These are phyloP conservation scores for Colletotrichum chrysophilum DNA, from an alignment of 2,329 filamentous ascomycete genomes.

Conservation along the genomic window DNA sequence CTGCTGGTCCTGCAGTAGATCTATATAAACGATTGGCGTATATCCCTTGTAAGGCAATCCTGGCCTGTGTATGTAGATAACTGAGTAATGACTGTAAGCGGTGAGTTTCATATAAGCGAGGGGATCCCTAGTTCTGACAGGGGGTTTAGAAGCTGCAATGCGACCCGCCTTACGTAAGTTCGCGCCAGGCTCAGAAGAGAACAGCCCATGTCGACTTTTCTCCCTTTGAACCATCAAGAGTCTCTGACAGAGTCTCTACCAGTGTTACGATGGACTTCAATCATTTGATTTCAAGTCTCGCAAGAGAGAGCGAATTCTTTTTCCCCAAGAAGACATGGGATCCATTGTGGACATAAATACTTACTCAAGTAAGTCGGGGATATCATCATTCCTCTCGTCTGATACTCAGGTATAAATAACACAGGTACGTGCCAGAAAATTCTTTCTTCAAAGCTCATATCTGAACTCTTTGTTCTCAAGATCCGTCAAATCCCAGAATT, in stretches of 20 bases:
- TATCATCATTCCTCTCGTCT: neutral
- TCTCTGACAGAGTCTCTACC: neutral
- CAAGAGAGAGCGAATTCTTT: neutral
- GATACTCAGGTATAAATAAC: neutral
- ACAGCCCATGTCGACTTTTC: neutral
- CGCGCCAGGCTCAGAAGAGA: neutral
- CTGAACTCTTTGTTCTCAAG: slow-evolving; percentile 69
- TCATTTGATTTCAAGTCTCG: neutral
- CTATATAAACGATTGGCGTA: no score
- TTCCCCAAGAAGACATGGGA: neutral
- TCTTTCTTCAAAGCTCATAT: neutral
- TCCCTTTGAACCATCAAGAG: neutral
- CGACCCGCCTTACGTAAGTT: neutral
- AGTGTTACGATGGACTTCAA: neutral
- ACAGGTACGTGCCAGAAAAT: neutral
- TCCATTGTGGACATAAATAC: neutral
- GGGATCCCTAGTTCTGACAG: no score
- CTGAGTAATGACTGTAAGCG: no score
- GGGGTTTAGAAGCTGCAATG: neutral
- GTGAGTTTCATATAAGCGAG: no score
- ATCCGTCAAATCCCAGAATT: slow-evolving; percentile 69
- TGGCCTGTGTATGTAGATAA: no score
- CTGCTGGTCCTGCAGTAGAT: no score
- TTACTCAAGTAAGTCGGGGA: neutral
- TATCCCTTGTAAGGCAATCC: no score